Evolutionary conservation across 805 yeast genomes (phyloP).

Genomic region (Schizosaccharomyces lindneri): DNA sequence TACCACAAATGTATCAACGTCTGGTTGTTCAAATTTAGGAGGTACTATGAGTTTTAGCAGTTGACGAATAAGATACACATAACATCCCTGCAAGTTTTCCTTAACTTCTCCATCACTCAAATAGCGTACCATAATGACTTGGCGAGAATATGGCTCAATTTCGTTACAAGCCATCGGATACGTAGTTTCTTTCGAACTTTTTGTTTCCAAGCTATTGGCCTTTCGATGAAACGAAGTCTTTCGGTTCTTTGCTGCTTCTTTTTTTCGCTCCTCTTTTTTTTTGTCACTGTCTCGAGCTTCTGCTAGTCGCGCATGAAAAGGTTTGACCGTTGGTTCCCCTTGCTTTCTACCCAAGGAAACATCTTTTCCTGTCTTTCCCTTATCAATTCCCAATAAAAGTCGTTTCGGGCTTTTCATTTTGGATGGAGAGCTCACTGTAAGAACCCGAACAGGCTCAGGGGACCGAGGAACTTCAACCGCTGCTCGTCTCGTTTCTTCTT

Average conservation of each 20-base stretch:
- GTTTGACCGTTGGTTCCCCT: neutral
- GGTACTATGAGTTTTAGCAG: slow-evolving; percentile 40
- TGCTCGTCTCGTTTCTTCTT: neutral
- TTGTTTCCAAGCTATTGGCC: no score
- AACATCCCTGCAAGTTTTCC: slow-evolving; percentile 22
- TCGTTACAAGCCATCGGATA: neutral
- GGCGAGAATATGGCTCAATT: neutral
- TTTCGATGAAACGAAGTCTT: neutral
- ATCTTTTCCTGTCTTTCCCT: slow-evolving; percentile 8
- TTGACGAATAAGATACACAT: slow-evolving; percentile 32
- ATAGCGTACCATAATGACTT: slow-evolving; percentile 22
- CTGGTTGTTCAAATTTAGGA: slow-evolving; percentile 45
- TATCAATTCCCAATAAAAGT: slow-evolving; percentile 9
- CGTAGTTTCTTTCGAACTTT: neutral
- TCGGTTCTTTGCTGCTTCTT: neutral
- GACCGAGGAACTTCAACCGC: neutral
- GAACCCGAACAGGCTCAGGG: neutral
- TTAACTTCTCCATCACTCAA: slow-evolving; percentile 17
- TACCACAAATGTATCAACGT: slow-evolving; percentile 48
- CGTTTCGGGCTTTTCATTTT: slow-evolving; percentile 7
- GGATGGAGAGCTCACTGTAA: neutral
- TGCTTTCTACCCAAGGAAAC: slow-evolving; percentile 3
- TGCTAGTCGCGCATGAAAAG: neutral
- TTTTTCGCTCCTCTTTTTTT: neutral
- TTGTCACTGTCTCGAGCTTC: neutral